These are phyloP conservation scores for Cinnamomum chago DNA, from an alignment of 164 flowering plant species.

Conservation along the genomic window DNA sequence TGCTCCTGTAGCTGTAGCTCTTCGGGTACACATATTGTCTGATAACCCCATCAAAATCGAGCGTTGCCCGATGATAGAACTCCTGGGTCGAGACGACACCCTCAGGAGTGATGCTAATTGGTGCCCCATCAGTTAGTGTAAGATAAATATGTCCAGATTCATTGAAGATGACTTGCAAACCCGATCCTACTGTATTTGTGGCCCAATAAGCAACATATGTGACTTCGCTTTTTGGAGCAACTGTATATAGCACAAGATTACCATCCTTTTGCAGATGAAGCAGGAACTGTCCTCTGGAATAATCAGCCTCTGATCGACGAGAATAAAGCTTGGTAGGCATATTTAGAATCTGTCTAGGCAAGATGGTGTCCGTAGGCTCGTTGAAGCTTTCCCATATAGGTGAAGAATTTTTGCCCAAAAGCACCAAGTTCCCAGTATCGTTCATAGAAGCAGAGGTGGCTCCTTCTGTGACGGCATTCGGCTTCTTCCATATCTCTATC, in stretches of 20 bases:
- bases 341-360: constrained; percentile 26
- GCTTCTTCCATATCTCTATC: neutral
- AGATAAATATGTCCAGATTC: constrained; percentile 29
- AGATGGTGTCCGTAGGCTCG: constrained; percentile 35
- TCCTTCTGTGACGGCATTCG: neutral
- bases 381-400: constrained; percentile 32
- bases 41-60: constrained; percentile 46
- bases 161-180: constrained; percentile 26
- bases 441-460: constrained; percentile 34
- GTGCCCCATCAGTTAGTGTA: neutral
- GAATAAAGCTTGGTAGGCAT: constrained; percentile 8
- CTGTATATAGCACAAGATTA: constrained; percentile 28
- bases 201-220: neutral
- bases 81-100: neutral
- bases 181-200: neutral
- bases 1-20: neutral
- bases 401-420: neutral
- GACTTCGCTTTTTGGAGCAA: neutral
- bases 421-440: constrained; percentile 41
- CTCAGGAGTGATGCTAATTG: constrained; percentile 20
- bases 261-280: constrained; percentile 19
- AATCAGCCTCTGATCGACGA: constrained; percentile 16
- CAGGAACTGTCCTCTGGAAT: constrained; percentile 14
- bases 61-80: constrained; percentile 32
- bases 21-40: constrained; percentile 30